These are phyloP conservation scores for Coccomyxa subellipsoidea DNA, from an alignment of 163 green algal species.

Conservation along the genomic window DNA sequence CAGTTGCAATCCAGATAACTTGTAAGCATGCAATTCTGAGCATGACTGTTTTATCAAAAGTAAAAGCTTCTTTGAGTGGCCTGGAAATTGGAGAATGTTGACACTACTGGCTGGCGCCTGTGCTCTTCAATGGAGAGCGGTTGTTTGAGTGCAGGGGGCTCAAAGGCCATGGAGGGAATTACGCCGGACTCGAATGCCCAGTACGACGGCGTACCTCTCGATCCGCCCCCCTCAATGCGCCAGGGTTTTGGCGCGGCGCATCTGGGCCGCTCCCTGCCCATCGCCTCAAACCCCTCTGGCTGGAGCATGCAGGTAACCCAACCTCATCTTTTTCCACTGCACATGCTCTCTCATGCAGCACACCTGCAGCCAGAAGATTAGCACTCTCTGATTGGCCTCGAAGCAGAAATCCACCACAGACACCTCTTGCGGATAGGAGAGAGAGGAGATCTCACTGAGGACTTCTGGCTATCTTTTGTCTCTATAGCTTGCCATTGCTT, in stretches of 20 bases:
- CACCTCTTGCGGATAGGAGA: too few relatives aligned
- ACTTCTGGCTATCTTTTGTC: too few relatives aligned
- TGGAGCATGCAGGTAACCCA: conserved; percentile 11
- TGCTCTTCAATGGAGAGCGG: not conserved
- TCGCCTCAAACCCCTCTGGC: not conserved
- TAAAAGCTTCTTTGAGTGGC: too few relatives aligned
- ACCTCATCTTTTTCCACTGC: not conserved
- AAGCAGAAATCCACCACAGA: too few relatives aligned
- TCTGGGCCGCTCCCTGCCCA: conserved; percentile 41
- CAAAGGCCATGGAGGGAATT: conserved; percentile 77
- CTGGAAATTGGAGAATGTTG: not conserved
- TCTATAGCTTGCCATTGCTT: too few relatives aligned
- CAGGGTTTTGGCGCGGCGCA: conserved; percentile 72
- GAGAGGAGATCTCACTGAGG: too few relatives aligned
- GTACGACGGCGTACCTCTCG: conserved; percentile 59
- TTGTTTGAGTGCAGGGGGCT: conserved; percentile 71
- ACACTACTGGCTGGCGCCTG: not conserved
- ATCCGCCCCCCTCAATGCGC: conserved; percentile 54
- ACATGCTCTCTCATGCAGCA: not conserved
- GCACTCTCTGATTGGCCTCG: too few relatives aligned
- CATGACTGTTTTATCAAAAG: too few relatives aligned
- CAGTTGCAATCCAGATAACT: too few relatives aligned
- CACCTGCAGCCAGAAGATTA: too few relatives aligned
- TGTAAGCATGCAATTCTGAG: too few relatives aligned
- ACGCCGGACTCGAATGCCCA: conserved; percentile 58